Evolutionary conservation across 306 rosid species (phyloP), one percentile per base, ranked within the genome.

Genomic region (Luffa aegyptiaca): DNA sequence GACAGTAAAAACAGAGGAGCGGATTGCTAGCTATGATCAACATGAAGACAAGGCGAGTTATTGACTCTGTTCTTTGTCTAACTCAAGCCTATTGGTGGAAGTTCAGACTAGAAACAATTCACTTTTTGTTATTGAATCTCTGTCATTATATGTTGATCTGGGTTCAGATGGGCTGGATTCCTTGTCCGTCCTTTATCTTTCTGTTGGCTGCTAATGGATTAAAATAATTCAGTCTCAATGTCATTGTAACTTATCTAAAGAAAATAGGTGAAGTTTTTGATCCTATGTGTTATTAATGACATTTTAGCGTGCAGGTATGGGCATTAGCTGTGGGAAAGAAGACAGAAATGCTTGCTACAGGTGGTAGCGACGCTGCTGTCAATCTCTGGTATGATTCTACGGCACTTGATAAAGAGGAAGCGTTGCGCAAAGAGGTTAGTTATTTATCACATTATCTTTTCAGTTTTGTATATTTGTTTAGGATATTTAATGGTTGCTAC

Each of bases 331-430:
- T 92, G 73, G 94, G 98, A 53, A 94, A 82, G 85, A 94, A 92
- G 85, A 86, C 98, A 49, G 97, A 94, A 87, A 88, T 89, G 92
- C 88, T 94, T 81, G 98, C 97, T 84, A 92, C 97, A 53, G 98
- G 98, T 80, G 96, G 98, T 20, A 74, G 96, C 64, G 94, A 94
- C 79, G 97, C 96, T 80, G 86, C 89, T 81, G 82, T 94, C 80
- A 94, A 92, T 84, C 56, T 94, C 39, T 94, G 98, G 96, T 85
- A 81, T 80, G 98, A 94, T 84, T 94, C 91, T 87, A 94, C 97
- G 56, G 90, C 89, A 59, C 88, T 84, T 62, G 98, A 94, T 81
- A 94, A 88, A 87, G 96, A 94, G 85, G 94, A 86, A 80, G 94
- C 94, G 81, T 87, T 94, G 79, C 93, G 83, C 51, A 88, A 75